A percentile compares a stretch with the other conserved stretches of the same genome.
These are phyloP conservation scores for Ogataea haglerorum DNA, from an alignment of 805 yeast species.

Conservation along the genomic window DNA sequence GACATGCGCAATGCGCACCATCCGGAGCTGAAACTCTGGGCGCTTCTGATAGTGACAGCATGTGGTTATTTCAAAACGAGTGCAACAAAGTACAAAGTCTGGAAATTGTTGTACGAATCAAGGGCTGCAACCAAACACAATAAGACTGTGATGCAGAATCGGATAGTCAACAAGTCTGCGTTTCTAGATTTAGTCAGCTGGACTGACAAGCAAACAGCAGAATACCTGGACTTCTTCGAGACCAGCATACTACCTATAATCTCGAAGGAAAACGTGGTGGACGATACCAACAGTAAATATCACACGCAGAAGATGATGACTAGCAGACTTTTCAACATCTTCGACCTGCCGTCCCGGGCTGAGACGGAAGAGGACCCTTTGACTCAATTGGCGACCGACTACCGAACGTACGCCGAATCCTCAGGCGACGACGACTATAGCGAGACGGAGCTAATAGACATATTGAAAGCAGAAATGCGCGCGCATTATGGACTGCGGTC, in stretches of 20 bases:
- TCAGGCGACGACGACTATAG: background rate
- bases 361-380: background rate
- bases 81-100: constrained; percentile 23
- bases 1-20: constrained; percentile 2
- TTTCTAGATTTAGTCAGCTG: constrained; percentile 42
- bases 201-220: constrained; percentile 42
- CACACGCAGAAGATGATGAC: constrained; percentile 14
- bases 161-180: constrained; percentile 23
- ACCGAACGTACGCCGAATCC: background rate
- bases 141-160: constrained; percentile 15
- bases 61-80: constrained; percentile 31
- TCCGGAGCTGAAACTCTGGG: constrained; percentile 40
- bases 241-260: constrained; percentile 20
- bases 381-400: background rate
- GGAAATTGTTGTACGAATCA: constrained; percentile 26
- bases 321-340: constrained; percentile 15
- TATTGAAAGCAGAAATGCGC: background rate
- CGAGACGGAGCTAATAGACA: background rate
- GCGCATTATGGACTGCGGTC: constrained; percentile 1
- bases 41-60: constrained; percentile 32
- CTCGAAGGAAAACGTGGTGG: constrained; percentile 9
- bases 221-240: constrained; percentile 51
- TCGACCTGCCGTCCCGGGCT: constrained; percentile 8
- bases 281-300: constrained; percentile 7
- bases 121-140: constrained; percentile 7